Percentiles rank a stretch among this genome's conserved stretches.
Evolutionary conservation across 2,329 filamentous ascomycete genomes (phyloP).

Genomic region (Calonectria pauciramosa): DNA sequence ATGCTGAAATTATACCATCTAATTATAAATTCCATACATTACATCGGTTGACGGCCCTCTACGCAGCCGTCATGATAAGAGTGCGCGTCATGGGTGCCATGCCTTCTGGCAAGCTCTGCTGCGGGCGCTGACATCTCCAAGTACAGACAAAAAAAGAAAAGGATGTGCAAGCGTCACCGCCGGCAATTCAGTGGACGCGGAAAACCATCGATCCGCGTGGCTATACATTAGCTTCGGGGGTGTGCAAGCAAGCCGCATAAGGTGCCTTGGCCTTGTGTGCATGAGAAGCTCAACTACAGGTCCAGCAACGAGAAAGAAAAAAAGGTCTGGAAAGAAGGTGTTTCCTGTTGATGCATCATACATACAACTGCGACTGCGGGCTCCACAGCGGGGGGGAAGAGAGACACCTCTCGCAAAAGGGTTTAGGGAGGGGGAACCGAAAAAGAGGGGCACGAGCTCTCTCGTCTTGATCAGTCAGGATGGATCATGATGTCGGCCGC

Average conservation of each 20-base stretch:
- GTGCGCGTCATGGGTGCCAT: neutral
- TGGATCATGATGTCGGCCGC: constrained; percentile 1
- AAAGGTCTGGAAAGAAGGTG: neutral
- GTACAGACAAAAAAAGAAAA: neutral
- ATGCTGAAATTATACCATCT: neutral
- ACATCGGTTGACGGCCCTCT: neutral
- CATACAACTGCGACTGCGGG: neutral
- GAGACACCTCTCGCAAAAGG: neutral
- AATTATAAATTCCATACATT: neutral
- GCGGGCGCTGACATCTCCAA: neutral
- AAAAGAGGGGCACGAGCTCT: constrained; percentile 22
- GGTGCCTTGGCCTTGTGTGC: neutral
- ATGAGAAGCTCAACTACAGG: neutral
- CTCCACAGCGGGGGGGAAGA: constrained; percentile 15
- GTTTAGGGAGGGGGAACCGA: neutral
- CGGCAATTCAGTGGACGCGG: constrained; percentile 14
- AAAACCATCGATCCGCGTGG: neutral
- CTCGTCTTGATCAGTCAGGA: neutral
- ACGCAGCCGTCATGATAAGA: neutral
- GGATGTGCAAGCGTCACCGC: constrained; percentile 21
- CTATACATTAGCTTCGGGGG: neutral
- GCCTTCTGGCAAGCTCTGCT: neutral
- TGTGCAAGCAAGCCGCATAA: neutral
- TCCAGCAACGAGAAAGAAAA: neutral
- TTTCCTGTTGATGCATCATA: constrained; percentile 9